Base-by-base conservation (phyloP, 73 alveolate genomes). In the Uronychia binucleata region DNA sequence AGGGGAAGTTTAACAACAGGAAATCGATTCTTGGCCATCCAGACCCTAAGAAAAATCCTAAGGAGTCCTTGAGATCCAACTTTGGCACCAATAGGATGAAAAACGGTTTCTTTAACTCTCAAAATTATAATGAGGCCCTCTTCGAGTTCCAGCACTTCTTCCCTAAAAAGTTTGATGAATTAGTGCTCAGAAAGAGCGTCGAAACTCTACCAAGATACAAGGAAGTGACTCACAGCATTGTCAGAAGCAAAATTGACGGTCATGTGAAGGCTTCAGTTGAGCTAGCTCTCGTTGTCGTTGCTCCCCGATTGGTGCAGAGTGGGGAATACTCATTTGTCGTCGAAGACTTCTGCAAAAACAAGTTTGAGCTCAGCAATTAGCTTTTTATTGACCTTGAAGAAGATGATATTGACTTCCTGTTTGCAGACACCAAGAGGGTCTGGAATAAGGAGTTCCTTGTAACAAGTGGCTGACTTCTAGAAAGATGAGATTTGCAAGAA, bases 41-140 rank as follows among this genome's bases (percentile, higher is more conserved):
- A 57, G 80, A 13, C 33, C 31, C 57, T 57, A 58, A 57, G 74
- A 31, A 76, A 57, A 28, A 57, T 59, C 80, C 59, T 13, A 85
- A 76, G 59, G 91, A 85, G 1, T 76, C 59, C 30, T 26, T 85
- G 26, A 85, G 91, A 77, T 77, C 77, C 33, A 28, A 76, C 81
- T 85, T 58, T 31, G 86, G 86, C 25, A 27, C n/a, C 26, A 81
- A 77, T 77, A 31, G 91, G n/a, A 74, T 77, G 1, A 75, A 85
- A 27, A 85, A 85, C 34, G 91, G 81, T 28, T 85, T 34, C 83
- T 85, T 13, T 78, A 35, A 30, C 46, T 77, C 86, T 28, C 59
- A 76, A 27, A 77, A 77, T 30, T 77, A 76, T 59, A 31, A 32
- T 1, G 91, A 85, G 59, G 75, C 91, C 0, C 75, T 33, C 26